These are phyloP conservation scores for Acer campestre DNA, from an alignment of 345 rosid genomes.

Conservation along the genomic window DNA sequence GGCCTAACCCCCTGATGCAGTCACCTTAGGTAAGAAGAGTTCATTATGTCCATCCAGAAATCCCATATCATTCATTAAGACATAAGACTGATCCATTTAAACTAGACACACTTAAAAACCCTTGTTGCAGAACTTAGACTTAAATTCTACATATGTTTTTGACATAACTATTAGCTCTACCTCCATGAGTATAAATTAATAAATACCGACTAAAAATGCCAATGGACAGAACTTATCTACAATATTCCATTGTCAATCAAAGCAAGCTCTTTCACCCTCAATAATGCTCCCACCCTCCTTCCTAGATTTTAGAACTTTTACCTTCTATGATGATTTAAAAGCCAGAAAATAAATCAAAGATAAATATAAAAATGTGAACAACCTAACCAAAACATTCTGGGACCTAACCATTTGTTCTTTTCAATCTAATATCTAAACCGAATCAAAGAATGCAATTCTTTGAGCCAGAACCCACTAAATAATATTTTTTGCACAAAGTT, in stretches of 20 bases:
- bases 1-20: neutral
- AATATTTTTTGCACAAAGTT: neutral
- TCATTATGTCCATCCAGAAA: neutral
- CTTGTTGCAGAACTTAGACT: slow-evolving; percentile 1
- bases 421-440: neutral
- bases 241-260: neutral
- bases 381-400: neutral
- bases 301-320: neutral
- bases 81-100: neutral
- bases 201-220: neutral
- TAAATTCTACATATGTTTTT: neutral
- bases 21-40: neutral
- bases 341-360: neutral
- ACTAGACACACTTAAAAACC: neutral
- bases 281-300: neutral
- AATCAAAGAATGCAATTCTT: neutral
- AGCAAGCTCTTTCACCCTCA: neutral
- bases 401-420: neutral
- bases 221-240: neutral
- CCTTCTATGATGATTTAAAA: neutral
- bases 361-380: neutral
- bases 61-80: neutral
- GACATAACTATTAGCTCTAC: neutral
- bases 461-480: neutral
- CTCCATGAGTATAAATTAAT: neutral